Evolutionary conservation across 108 stramenopile species (phyloP), one percentile per base, ranked within the genome.

Genomic region (Nannochloropsis salina): DNA sequence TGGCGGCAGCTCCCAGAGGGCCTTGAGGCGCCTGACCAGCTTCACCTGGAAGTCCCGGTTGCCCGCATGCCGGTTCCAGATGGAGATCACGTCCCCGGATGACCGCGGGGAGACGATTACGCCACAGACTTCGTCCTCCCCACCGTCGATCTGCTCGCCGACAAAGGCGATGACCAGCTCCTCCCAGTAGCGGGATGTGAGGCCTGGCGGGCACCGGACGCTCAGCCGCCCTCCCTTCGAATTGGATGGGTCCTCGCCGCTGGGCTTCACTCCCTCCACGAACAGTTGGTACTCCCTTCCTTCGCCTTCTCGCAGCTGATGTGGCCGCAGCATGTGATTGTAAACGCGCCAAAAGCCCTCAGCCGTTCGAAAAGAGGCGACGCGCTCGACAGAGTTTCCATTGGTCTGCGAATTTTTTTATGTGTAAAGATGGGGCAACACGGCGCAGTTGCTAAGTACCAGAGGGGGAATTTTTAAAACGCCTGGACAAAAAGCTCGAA

Each of bases 271-370:
- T 45, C 95, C 95, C 81, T 94, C 90, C 41, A 94, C 92, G 87
- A 97, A 97, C 83, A 96, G 93, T 85, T 96, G 95, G 83, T 95
- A 94, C 84, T 96, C 95, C 18, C 94, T 95, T 9, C 93, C 94
- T 9, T 91, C 90, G 18, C 93, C 91, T 6, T 74, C 61, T n/a
- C 61, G 15, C 12, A 96, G 90, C 61, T 93, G 90, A 81, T 93
- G 91, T 9, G 96, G 95, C 81, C 95, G 88, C 40, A 92, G 86
- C 22, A 97, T 87, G 86, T 92, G 93, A 86, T 96, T 89, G 92
- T 97, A 97, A 9, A 93, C 90, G 10, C 84, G 43, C 94, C 95
- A 97, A 85, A 95, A 96, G 83, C 94, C 92, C 90, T 95, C 94
- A 45, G 96, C 95, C 44, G 95, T 93, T 5, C 89, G 90, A 82